Evolutionary conservation across 2,329 filamentous ascomycete genomes (phyloP).

Genomic region (Pezicula carpinea): DNA sequence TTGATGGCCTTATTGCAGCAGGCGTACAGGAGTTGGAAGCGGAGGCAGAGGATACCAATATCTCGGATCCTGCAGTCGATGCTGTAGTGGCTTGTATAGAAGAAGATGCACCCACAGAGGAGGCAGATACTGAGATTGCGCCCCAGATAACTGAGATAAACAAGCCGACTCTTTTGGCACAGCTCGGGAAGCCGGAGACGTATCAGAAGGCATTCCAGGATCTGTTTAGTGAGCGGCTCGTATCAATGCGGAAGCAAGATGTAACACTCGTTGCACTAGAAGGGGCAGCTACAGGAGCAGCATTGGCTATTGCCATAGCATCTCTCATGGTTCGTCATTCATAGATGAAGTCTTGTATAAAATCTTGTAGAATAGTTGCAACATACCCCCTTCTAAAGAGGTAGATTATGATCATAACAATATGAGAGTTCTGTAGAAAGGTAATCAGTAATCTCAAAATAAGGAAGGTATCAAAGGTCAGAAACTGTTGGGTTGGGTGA

Average conservation of each 20-base stretch:
- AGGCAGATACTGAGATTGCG: conserved; percentile 14
- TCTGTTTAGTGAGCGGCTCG: conserved; percentile 59
- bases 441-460: too few species aligned
- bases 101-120: conserved; percentile 3
- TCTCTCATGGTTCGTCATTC: conserved; percentile 23
- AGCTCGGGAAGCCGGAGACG: conserved; percentile 22
- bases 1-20: conserved; percentile 20
- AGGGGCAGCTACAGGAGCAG: conserved; percentile 61
- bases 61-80: conserved; percentile 17
- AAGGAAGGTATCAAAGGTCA: too few species aligned
- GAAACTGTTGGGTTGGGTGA: too few species aligned
- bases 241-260: conserved; percentile 64
- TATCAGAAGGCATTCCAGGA: conserved; percentile 51
- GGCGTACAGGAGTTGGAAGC: conserved; percentile 19
- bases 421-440: too few species aligned
- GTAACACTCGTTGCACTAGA: conserved; percentile 66
- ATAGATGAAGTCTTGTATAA: conserved; percentile 17
- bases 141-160: conserved; percentile 16
- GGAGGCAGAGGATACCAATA: conserved; percentile 2
- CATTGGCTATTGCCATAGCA: conserved; percentile 42
- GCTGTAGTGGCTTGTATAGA: conserved; percentile 17
- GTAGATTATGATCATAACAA: too few species aligned
- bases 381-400: too few species aligned
- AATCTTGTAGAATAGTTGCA: conserved; percentile 15
- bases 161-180: conserved; percentile 11